Base-by-base conservation (phyloP, 1,284 basidiomycete species). In the Xerocomus amazonicus region DNA sequence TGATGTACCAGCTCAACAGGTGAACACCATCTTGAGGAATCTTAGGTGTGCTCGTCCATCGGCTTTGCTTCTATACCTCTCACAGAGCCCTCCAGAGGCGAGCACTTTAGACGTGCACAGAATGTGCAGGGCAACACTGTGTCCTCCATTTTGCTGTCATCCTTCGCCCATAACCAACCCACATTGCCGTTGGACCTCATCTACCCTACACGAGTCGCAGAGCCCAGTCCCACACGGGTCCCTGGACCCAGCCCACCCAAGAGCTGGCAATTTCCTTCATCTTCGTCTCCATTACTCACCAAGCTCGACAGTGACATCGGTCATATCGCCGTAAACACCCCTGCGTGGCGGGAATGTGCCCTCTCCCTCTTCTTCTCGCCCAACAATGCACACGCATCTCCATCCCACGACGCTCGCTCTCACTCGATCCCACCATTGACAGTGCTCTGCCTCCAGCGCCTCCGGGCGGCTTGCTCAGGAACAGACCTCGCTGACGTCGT, bases 61-160 rank as follows among this genome's bases (percentile, higher is more conserved):
- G 5, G 14, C 19, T 23, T 23, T 9, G 5, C 29, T n/a, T 31
- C 14, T 5, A 28, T 4, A 27, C 23, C 17, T 42, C 43, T 43
- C 46, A 28, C 13, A 12, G 17, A 43, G 9, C 26, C 3, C 34
- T 19, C 6, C 49, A 57, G 83, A 63, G 84, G 83, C 10, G 85
- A 87, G 62, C 81, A 87, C 39, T 86, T 80, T 52, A 74, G 84
- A 43, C 85, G 79, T 55, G 57, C 68, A 23, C 80, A 79, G 53
- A 87, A 87, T 59, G 54, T 77, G 7, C 71, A 65, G 47, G 65
- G 71, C 27, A 73, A 73, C 28, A 70, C 68, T 29, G 62, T 65
- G 9, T 58, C 65, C 1, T 51, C 26, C 29, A 35, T 17, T 35
- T 48, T 49, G 4, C 43, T 61, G 23, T 50, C 56, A 29, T 57